Conservation (phyloP, 192 early-diverging fungal species). For the Polychytrium aggregatum region DNA sequence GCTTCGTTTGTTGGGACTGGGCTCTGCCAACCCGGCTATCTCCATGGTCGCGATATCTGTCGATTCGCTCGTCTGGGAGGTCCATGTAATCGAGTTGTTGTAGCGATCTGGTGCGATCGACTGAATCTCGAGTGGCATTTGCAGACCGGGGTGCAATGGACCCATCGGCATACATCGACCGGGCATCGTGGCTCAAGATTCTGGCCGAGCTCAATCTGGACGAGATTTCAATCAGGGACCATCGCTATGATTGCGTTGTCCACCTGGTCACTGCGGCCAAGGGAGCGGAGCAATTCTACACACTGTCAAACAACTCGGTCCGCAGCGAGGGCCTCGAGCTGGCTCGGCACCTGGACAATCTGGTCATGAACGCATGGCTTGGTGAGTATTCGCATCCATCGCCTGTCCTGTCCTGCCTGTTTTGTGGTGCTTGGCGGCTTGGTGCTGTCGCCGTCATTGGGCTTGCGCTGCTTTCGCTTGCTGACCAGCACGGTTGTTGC, state of each 20-base stretch:
- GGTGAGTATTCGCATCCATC: conserved; percentile 2
- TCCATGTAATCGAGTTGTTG: neutral
- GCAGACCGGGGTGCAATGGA: conserved; percentile 30
- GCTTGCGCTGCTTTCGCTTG: neutral
- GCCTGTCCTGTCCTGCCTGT: neutral
- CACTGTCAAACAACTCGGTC: conserved; percentile 21
- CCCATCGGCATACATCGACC: conserved; percentile 27
- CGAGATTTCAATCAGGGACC: conserved; percentile 23
- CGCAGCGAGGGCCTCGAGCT: conserved; percentile 30
- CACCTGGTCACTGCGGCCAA: conserved; percentile 36
- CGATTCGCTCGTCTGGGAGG: neutral
- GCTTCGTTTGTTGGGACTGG: too few species aligned
- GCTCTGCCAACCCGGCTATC: too few species aligned
- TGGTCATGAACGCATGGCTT: conserved; percentile 29
- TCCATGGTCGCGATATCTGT: neutral
- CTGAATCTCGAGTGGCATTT: conserved; percentile 1
- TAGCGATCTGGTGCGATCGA: neutral
- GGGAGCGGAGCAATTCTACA: conserved; percentile 29
- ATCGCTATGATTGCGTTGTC: conserved; percentile 31
- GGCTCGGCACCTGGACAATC: conserved; percentile 19
- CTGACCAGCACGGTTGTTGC: neutral
- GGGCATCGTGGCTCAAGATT: conserved; percentile 20
- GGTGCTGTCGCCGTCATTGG: neutral
- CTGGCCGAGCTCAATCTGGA: conserved; percentile 24
- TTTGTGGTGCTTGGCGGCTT: neutral